Conservation (phyloP, 768 basidiomycete genomes). For the Trichaptum fuscoviolaceum region DNA sequence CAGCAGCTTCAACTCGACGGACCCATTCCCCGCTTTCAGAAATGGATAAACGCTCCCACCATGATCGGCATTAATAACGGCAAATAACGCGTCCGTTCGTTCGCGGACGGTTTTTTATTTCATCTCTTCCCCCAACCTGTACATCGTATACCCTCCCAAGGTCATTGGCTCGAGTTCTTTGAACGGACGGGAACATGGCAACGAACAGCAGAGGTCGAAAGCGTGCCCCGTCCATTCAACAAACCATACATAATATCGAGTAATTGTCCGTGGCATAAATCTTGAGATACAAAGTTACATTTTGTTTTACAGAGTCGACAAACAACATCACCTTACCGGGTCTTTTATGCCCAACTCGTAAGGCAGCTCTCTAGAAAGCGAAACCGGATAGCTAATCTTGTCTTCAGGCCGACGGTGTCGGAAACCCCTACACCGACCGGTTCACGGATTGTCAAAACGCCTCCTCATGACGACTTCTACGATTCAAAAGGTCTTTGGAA, state of each 20-base stretch:
- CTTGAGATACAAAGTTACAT: constrained; percentile 1
- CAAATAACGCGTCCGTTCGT: no score
- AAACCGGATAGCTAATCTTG: background rate
- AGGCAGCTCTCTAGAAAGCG: constrained; percentile 14
- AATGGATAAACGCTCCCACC: background rate
- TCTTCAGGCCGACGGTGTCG: background rate
- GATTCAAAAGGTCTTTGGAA: constrained; percentile 37
- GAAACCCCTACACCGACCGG: background rate
- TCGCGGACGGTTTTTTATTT: no score
- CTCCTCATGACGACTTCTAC: background rate
- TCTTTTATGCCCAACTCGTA: constrained; percentile 63
- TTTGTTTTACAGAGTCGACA: constrained; percentile 39
- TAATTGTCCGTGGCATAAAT: constrained; percentile 15
- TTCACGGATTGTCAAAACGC: background rate
- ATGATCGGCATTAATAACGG: no score
- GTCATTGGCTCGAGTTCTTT: background rate
- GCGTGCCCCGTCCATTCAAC: background rate
- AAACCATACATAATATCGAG: constrained; percentile 14
- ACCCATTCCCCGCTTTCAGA: no score
- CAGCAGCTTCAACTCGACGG: no score
- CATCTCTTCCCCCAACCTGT: background rate
- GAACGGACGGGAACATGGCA: background rate
- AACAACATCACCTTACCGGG: constrained; percentile 55
- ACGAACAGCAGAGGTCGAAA: background rate
- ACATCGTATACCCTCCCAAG: background rate